phyloP scores from a whole-genome alignment of 2,329 filamentous ascomycete genomes.

The Alternaria viburni region DNA sequence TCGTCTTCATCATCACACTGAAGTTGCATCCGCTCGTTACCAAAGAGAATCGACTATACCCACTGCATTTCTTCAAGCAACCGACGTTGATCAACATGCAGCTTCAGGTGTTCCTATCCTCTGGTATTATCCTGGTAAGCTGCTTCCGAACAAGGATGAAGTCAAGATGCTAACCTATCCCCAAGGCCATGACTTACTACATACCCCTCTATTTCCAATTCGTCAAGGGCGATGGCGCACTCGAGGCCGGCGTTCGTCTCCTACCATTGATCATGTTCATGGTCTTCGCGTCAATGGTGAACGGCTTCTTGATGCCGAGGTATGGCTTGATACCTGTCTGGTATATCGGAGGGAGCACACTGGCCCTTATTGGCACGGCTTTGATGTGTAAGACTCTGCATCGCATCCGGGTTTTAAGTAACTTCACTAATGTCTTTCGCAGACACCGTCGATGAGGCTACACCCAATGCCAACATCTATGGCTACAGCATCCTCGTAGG shows the following conservation, averaged over 20 bases:
- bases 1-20: constrained; percentile 57
- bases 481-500: constrained; percentile 29
- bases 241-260: constrained; percentile 31
- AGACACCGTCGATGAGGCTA: constrained; percentile 21
- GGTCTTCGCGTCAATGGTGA: constrained; percentile 21
- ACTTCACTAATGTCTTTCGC: neutral
- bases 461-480: constrained; percentile 21
- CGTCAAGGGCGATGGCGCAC: constrained; percentile 17
- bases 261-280: constrained; percentile 33
- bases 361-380: constrained; percentile 25
- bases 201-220: constrained; percentile 41
- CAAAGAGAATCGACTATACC: constrained; percentile 55
- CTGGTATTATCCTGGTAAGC: constrained; percentile 19
- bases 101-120: constrained; percentile 10
- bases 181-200: constrained; percentile 21
- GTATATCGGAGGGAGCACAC: constrained; percentile 37
- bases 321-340: constrained; percentile 22
- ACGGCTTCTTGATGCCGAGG: constrained; percentile 25
- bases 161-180: neutral
- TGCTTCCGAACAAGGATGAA: neutral
- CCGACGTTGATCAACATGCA: constrained; percentile 7
- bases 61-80: constrained; percentile 52
- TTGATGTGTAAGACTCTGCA: constrained; percentile 34
- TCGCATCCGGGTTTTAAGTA: neutral
- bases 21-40: constrained; percentile 53